Evolutionary conservation across 2,329 filamentous ascomycete genomes (phyloP).

Genomic region (Calonectria montana): DNA sequence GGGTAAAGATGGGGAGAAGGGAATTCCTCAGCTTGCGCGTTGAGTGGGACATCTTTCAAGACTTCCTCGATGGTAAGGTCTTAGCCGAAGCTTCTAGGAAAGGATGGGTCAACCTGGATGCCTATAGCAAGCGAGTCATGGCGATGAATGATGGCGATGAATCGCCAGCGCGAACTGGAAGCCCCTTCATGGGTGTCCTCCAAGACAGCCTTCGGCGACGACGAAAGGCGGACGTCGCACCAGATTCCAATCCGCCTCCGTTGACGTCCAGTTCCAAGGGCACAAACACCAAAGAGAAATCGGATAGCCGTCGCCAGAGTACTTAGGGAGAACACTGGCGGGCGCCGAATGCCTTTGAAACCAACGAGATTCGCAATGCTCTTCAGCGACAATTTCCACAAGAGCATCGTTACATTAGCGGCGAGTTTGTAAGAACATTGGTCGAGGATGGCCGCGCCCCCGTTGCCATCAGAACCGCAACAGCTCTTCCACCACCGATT

Average conservation of each 20-base stretch:
- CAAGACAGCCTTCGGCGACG: background rate
- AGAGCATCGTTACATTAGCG: background rate
- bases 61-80: slow-evolving; percentile 30
- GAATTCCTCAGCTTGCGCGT: slow-evolving; percentile 42
- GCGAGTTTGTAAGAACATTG: slow-evolving; percentile 14
- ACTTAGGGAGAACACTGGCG: background rate
- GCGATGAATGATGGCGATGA: background rate
- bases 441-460: slow-evolving; percentile 25
- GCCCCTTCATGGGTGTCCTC: slow-evolving; percentile 17
- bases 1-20: slow-evolving; percentile 13
- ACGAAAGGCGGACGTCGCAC: background rate
- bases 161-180: background rate
- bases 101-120: slow-evolving; percentile 28
- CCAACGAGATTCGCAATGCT: slow-evolving; percentile 1
- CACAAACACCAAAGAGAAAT: background rate
- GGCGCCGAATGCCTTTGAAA: background rate
- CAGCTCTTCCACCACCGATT: background rate
- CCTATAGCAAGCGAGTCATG: background rate
- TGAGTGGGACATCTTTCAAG: slow-evolving; percentile 38
- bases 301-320: background rate
- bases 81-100: slow-evolving; percentile 17
- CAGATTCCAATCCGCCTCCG: background rate
- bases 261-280: background rate
- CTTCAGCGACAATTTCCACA: slow-evolving; percentile 11
- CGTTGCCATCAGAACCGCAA: background rate